Evolutionary conservation across 169 alveolate genomes (phyloP).

Genomic region (Pseudocohnilembus persalinus): DNA sequence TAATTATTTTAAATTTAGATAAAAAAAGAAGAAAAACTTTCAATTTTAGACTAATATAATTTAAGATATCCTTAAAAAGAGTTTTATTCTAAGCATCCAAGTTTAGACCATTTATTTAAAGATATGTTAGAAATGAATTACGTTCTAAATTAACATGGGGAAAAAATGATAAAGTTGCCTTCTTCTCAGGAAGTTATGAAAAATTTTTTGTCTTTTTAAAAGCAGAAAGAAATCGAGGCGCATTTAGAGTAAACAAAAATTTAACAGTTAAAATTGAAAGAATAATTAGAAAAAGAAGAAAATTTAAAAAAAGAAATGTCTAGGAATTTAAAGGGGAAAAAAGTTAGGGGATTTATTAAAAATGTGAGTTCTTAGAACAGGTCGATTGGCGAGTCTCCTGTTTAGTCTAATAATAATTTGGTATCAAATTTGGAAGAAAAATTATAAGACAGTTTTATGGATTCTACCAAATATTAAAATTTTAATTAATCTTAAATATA

Average conservation of each 20-base stretch:
- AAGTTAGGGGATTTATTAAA: not conserved
- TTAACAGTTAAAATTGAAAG: not conserved
- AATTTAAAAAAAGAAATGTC: too few relatives aligned
- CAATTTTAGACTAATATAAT: too few relatives aligned
- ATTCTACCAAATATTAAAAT: too few relatives aligned
- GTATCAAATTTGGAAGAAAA: too few relatives aligned
- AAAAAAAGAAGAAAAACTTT: too few relatives aligned
- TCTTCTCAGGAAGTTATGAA: not conserved
- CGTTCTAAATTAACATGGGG: conserved; percentile 26
- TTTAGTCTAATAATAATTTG: too few relatives aligned
- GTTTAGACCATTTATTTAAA: conserved; percentile 39
- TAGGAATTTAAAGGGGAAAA: not conserved
- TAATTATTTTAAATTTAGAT: too few relatives aligned
- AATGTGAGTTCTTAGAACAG: not conserved
- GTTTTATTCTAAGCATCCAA: conserved; percentile 38
- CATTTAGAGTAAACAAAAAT: not conserved
- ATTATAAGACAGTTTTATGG: too few relatives aligned
- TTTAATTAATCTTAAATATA: too few relatives aligned
- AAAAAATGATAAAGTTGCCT: conserved; percentile 30
- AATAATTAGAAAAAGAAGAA: not conserved
- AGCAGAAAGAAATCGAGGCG: not conserved
- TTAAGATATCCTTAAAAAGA: conserved; percentile 44
- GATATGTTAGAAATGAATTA: conserved; percentile 47
- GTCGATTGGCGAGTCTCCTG: not conserved
- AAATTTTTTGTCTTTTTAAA: not conserved